A percentile compares a stretch with the other conserved stretches of the same genome.
These are phyloP conservation scores for Albifimbria verrucaria DNA, from an alignment of 2,329 filamentous ascomycete genomes.

Conservation along the genomic window DNA sequence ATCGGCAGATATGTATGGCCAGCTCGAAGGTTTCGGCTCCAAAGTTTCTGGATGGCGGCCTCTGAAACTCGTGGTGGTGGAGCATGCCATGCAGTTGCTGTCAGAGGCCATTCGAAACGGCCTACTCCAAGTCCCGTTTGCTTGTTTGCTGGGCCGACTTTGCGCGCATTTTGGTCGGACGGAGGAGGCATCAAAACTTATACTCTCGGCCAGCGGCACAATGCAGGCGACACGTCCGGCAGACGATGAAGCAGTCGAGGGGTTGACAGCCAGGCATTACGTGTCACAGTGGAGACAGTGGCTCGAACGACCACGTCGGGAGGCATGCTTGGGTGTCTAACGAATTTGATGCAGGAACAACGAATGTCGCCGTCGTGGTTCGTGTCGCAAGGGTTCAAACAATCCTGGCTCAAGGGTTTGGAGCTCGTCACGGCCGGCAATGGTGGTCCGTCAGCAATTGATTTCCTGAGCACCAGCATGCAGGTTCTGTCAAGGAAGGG, in stretches of 20 bases:
- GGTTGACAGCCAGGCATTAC: conserved; percentile 14
- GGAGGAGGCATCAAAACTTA: conserved; percentile 24
- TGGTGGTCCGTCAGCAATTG: conserved; percentile 15
- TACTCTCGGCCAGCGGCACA: conserved; percentile 10
- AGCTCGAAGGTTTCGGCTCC: conserved; percentile 29
- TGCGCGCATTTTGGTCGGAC: conserved; percentile 22
- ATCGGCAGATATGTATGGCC: conserved; percentile 28
- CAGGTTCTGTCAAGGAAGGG: conserved; percentile 14
- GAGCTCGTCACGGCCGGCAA: conserved; percentile 18
- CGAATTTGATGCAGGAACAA: conserved; percentile 13
- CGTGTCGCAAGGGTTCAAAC: conserved; percentile 17
- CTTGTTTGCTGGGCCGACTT: conserved; percentile 23
- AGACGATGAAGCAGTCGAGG: not conserved
- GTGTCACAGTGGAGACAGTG: conserved; percentile 12
- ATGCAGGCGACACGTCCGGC: conserved; percentile 8
- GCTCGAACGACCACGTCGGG: conserved; percentile 6
- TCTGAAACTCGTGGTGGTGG: conserved; percentile 27
- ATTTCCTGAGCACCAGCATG: conserved; percentile 21
- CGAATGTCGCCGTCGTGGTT: conserved; percentile 20
- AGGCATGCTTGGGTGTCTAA: conserved; percentile 18
- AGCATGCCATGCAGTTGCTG: conserved; percentile 26
- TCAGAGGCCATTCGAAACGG: conserved; percentile 25
- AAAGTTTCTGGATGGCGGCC: conserved; percentile 27
- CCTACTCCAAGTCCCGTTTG: conserved; percentile 23
- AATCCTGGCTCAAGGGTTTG: conserved; percentile 21